phyloP scores from a whole-genome alignment of 2,329 filamentous ascomycete species.

The Microsporum audouinii region DNA sequence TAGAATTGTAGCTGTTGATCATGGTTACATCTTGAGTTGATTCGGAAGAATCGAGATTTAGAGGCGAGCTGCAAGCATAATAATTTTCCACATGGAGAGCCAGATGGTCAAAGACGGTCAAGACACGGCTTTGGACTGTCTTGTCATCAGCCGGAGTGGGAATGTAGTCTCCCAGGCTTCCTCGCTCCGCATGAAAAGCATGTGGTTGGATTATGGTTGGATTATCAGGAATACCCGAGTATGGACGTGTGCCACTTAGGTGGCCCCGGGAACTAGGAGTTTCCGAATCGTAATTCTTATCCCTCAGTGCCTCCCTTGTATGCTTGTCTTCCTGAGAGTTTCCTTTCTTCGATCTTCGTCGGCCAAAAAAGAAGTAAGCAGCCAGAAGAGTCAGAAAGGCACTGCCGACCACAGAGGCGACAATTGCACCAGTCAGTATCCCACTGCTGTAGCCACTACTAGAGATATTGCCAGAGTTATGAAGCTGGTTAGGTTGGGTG shows the following conservation, averaged over 20 bases:
- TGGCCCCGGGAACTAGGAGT: background rate
- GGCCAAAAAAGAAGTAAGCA: constrained; percentile 16
- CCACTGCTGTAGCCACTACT: background rate
- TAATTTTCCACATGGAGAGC: constrained; percentile 29
- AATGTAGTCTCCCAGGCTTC: constrained; percentile 13
- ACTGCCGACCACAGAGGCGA: constrained; percentile 17
- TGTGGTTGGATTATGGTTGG: background rate
- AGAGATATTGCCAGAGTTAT: background rate
- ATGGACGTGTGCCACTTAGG: background rate
- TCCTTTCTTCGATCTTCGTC: background rate
- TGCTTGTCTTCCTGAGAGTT: background rate
- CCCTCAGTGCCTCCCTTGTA: background rate
- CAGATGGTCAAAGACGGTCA: constrained; percentile 25
- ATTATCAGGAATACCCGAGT: background rate
- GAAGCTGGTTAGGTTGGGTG: constrained; percentile 2
- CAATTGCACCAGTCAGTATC: constrained; percentile 18
- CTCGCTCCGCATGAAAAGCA: background rate
- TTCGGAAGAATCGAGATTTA: background rate
- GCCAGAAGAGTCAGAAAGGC: constrained; percentile 16
- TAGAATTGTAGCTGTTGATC: constrained; percentile 16
- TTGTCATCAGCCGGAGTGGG: constrained; percentile 25
- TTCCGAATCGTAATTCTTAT: background rate
- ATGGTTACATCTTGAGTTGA: background rate
- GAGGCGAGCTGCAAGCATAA: constrained; percentile 16
- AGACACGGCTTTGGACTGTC: constrained; percentile 18